Conservation (phyloP, 257 asterid species). For the Apocynum venetum region DNA sequence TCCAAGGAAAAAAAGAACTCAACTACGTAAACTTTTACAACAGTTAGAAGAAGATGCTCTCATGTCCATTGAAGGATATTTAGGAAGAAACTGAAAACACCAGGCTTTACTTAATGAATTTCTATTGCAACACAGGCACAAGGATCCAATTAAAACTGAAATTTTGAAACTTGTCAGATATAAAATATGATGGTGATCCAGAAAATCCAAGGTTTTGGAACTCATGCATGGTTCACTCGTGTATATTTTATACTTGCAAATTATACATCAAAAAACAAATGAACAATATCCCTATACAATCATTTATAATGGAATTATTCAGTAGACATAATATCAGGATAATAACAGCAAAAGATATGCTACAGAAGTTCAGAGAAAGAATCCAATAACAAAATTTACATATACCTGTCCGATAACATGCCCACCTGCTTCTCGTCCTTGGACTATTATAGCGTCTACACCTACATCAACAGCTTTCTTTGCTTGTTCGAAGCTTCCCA, state of each 20-base stretch:
- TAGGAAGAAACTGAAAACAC: not conserved
- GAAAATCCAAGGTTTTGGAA: not conserved
- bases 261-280: not conserved
- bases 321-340: not conserved
- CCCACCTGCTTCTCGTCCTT: conserved; percentile 93
- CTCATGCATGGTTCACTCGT: not conserved
- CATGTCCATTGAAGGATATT: not conserved
- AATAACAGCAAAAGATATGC: not conserved
- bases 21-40: not conserved
- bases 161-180: not conserved
- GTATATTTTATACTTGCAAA: no score
- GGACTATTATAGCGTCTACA: conserved; percentile 84
- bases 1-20: not conserved
- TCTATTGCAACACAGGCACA: not conserved
- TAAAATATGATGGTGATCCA: not conserved
- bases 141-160: not conserved
- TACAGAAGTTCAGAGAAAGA: not conserved
- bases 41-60: not conserved
- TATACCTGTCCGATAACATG: conserved; percentile 84
- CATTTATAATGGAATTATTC: not conserved
- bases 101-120: not conserved
- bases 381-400: not conserved
- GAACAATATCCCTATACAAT: not conserved
- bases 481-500: conserved; percentile 83
- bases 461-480: conserved; percentile 60